Percentiles rank a stretch among this genome's conserved stretches.
phyloP scores from a whole-genome alignment of 1,284 basidiomycete species.

The Amylostereum chailletii region DNA sequence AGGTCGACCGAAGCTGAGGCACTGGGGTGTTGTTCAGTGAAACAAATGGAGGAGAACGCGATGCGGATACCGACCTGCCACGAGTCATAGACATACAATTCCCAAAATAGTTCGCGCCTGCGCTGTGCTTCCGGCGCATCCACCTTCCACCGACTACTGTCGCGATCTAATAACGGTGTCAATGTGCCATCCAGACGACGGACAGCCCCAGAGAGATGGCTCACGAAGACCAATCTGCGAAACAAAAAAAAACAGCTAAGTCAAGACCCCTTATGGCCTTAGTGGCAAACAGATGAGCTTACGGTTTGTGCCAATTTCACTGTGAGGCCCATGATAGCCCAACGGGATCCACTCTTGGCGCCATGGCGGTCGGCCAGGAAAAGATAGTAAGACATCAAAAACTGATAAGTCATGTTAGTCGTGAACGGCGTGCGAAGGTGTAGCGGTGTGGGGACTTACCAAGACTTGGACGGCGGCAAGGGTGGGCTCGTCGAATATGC shows the following conservation, averaged over 20 bases:
- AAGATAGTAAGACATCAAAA: constrained; percentile 68
- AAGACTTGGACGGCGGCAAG: constrained; percentile 55
- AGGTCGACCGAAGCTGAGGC: constrained; percentile 62
- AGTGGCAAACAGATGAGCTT: constrained; percentile 22
- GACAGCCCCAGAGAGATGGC: constrained; percentile 14
- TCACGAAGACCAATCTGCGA: constrained; percentile 57
- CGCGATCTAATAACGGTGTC: constrained; percentile 38
- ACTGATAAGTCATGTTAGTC: constrained; percentile 23
- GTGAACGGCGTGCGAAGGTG: constrained; percentile 4
- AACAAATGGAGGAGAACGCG: too few species aligned
- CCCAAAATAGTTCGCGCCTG: constrained; percentile 55
- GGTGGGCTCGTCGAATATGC: constrained; percentile 53
- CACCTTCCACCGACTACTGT: constrained; percentile 61
- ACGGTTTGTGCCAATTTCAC: constrained; percentile 64
- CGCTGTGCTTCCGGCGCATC: constrained; percentile 49
- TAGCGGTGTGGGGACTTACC: constrained; percentile 29
- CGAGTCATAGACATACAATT: constrained; percentile 57
- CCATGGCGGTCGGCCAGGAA: constrained; percentile 53
- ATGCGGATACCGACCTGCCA: constrained; percentile 43
- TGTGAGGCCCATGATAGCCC: constrained; percentile 60
- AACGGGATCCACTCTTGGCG: constrained; percentile 32
- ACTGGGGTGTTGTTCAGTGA: constrained; percentile 26
- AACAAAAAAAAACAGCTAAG: constrained; percentile 7
- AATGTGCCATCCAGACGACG: background rate
- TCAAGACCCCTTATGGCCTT: background rate